Evolutionary conservation across 495 filamentous ascomycete species (phyloP).

Genomic region (Jackrogersella multiformis): DNA sequence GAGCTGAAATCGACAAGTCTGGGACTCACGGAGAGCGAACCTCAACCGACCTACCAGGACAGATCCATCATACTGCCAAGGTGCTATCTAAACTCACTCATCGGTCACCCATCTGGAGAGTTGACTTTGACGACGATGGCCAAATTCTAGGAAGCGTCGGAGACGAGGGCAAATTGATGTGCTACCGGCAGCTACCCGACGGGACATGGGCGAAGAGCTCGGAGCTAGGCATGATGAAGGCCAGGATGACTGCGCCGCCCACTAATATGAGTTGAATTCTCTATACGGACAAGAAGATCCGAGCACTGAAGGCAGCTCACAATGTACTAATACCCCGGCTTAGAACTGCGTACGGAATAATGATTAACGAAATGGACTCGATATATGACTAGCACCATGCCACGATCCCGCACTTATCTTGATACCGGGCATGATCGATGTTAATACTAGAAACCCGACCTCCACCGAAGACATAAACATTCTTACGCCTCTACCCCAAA

Average conservation of each 20-base stretch:
- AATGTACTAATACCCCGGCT: background rate
- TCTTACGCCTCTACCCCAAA: no score
- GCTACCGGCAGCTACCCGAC: slow-evolving; percentile 64
- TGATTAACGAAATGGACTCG: background rate
- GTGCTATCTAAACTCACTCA: slow-evolving; percentile 64
- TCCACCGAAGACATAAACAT: no score
- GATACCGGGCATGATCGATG: no score
- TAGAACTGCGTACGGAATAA: background rate
- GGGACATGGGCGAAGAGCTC: slow-evolving; percentile 64
- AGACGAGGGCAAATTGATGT: slow-evolving; percentile 67
- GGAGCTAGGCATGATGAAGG: slow-evolving; percentile 63
- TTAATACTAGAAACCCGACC: background rate
- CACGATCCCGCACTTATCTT: no score
- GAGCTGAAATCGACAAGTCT: slow-evolving; percentile 67
- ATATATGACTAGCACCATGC: background rate
- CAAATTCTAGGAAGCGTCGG: slow-evolving; percentile 67
- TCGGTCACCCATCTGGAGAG: slow-evolving; percentile 67
- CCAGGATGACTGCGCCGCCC: slow-evolving; percentile 53
- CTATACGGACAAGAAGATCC: background rate
- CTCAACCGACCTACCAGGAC: slow-evolving; percentile 50
- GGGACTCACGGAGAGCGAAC: slow-evolving; percentile 49
- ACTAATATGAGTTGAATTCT: slow-evolving; percentile 12
- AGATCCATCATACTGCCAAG: slow-evolving; percentile 57
- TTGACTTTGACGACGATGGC: slow-evolving; percentile 69
- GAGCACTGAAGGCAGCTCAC: background rate